A percentile compares a stretch with the other conserved stretches of the same genome.
Evolutionary conservation across 2,329 filamentous ascomycete genomes (phyloP).

Genomic region (Truncatella angustata): DNA sequence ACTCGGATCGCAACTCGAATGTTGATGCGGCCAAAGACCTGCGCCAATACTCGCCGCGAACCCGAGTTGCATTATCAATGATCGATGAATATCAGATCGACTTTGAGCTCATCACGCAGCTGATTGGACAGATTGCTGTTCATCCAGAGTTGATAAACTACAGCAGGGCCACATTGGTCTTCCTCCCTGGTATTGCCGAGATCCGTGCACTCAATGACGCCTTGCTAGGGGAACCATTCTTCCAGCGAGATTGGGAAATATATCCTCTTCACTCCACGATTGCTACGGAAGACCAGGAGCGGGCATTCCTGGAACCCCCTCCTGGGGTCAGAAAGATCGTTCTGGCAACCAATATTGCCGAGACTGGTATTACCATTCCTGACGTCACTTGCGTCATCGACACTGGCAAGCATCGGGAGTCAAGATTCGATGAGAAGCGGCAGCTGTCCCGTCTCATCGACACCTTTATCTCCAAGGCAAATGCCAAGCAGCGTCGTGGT

Average conservation of each 20-base stretch:
- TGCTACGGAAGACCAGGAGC: constrained; percentile 93
- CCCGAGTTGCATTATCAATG: constrained; percentile 69
- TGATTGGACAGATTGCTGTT: constrained; percentile 74
- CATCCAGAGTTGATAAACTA: constrained; percentile 65
- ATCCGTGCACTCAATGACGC: constrained; percentile 87
- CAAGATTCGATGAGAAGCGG: constrained; percentile 91
- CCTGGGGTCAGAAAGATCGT: constrained; percentile 86
- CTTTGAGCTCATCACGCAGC: constrained; percentile 77
- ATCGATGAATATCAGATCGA: constrained; percentile 92
- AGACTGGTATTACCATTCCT: constrained; percentile 97
- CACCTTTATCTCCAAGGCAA: constrained; percentile 92
- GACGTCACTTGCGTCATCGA: constrained; percentile 97
- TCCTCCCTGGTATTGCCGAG: constrained; percentile 91
- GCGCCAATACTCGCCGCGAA: constrained; percentile 71
- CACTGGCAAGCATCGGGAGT: constrained; percentile 94
- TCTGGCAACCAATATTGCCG: constrained; percentile 94
- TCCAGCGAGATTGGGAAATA: constrained; percentile 76
- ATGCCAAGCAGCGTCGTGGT: constrained; percentile 91
- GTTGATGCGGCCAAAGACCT: constrained; percentile 64
- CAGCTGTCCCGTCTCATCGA: constrained; percentile 90
- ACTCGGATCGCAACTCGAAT: constrained; percentile 49
- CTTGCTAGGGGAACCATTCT: constrained; percentile 72
- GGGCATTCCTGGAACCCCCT: constrained; percentile 84
- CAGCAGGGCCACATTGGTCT: constrained; percentile 91
- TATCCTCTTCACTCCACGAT: constrained; percentile 93